Base-by-base conservation (phyloP, 148 eudicot species). In the Rhododendron vialii region DNA sequence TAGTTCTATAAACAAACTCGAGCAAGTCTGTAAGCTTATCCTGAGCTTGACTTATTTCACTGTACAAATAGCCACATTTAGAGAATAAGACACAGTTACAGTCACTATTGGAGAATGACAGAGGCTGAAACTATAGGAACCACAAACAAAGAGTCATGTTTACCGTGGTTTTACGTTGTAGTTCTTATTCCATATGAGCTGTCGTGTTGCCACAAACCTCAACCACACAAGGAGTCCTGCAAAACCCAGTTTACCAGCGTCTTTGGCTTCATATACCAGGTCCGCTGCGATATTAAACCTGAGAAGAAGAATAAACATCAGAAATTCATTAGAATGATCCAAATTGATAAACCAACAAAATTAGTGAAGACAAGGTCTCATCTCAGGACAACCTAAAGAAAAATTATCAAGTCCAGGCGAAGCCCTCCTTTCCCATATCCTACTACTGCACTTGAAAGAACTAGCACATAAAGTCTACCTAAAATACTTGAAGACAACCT, bases 171-270 rank as follows among this genome's bases (percentile, higher is more conserved):
- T 97, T 82, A 97, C 98, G 83, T 95, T 95, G 93, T 97, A 97
- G 83, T 94, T 95, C 90, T 97, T 97, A 87, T 97, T 97, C 99
- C 99, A 97, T 88, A 95, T 92, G 80, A 97, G 93, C 90, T 97
- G 99, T 87, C 99, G 92, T 84, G 98, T 94, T 53, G 99, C 98
- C 98, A 97, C 94, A 85, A 94, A 97, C 88, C 99, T 93, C 98
- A 97, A 93, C 99, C 99, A 97, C 82, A 97, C 99, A 88, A 97
- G 91, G 87, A 97, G 92, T 69, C 94, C 99, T 78, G 98, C 98
- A 91, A 97, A 94, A 55, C 99, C 99, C 80, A 93, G 87, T 87
- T 94, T 91, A 85, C 98, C 99, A 89, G 95, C 94, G 51, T 88
- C 87, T 78, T 89, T 88, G 41, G 99, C 99, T 88, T 94, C 93